Percentiles rank a stretch among this genome's conserved stretches.
Conservation (phyloP, 192 early-diverging fungal species). For the Backusella westeae region DNA sequence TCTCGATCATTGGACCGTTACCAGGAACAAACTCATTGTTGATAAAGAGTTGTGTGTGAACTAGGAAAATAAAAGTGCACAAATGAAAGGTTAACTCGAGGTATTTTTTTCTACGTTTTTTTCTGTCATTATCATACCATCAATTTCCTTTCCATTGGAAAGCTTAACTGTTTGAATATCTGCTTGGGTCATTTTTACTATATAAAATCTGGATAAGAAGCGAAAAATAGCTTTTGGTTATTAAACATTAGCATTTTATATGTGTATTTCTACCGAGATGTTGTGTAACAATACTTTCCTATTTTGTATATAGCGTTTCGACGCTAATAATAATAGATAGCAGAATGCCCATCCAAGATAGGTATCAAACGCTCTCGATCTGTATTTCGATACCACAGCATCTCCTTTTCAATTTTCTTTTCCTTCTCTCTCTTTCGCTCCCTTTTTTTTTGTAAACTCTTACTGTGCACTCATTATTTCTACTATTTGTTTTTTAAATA, state of each 20-base stretch:
- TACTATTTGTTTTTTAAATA: background rate
- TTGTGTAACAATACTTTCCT: background rate
- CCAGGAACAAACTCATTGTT: conserved; percentile 58
- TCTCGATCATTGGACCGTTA: conserved; percentile 45
- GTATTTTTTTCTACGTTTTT: background rate
- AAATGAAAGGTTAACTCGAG: background rate
- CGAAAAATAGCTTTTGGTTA: background rate
- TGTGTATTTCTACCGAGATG: background rate
- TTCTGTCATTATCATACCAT: conserved; percentile 11
- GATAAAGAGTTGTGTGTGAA: conserved; percentile 60
- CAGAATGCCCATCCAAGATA: background rate
- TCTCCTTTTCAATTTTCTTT: background rate
- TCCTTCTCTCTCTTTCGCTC: background rate
- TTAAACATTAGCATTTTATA: background rate
- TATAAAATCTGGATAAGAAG: background rate
- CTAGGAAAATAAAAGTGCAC: conserved; percentile 4
- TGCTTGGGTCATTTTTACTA: conserved; percentile 18
- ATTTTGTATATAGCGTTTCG: background rate
- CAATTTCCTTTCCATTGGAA: conserved; percentile 20
- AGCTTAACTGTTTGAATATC: conserved; percentile 31
- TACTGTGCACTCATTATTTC: background rate
- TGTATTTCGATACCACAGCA: background rate
- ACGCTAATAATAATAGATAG: background rate
- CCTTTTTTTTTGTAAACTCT: background rate
- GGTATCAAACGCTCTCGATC: background rate